phyloP scores from a whole-genome alignment of 208 protist species.

The Trypanosoma congolense region DNA sequence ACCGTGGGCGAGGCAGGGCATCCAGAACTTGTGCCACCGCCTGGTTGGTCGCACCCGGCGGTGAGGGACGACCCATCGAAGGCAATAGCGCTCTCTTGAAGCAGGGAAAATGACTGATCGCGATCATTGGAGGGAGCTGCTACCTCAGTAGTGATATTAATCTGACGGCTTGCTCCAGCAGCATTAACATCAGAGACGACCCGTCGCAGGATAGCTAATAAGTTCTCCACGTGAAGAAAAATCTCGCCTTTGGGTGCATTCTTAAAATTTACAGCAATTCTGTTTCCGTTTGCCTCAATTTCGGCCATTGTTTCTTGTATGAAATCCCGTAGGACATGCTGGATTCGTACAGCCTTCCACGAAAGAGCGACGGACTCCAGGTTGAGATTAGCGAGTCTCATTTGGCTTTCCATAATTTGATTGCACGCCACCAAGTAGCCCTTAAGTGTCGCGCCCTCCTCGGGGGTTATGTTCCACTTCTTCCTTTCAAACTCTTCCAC shows the following conservation, averaged over 20 bases:
- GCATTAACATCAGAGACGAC: conserved; percentile 24
- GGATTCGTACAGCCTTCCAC: conserved; percentile 67
- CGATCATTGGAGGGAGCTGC: neutral
- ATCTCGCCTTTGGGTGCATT: conserved; percentile 50
- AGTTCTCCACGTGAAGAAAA: conserved; percentile 69
- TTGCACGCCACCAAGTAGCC: conserved; percentile 71
- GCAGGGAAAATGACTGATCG: too few relatives aligned
- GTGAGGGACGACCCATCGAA: neutral
- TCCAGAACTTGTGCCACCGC: too few relatives aligned
- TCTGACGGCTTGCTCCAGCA: neutral
- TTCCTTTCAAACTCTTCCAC: conserved; percentile 52
- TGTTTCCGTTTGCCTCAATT: conserved; percentile 23
- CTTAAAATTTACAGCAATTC: conserved; percentile 55
- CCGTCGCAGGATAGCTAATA: conserved; percentile 41
- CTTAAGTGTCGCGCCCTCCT: conserved; percentile 52
- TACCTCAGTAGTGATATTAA: conserved; percentile 1
- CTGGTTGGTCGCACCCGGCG: too few relatives aligned
- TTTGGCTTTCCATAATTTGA: conserved; percentile 62
- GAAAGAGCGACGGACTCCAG: conserved; percentile 68
- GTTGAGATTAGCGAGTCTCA: conserved; percentile 66
- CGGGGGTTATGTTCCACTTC: conserved; percentile 43
- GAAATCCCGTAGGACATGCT: conserved; percentile 50
- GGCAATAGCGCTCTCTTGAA: neutral
- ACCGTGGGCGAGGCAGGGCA: too few relatives aligned
- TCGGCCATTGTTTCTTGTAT: conserved; percentile 29